A percentile compares a stretch with the other conserved stretches of the same genome.
phyloP scores from a whole-genome alignment of 2,329 filamentous ascomycete species.

The Cercospora sp. region DNA sequence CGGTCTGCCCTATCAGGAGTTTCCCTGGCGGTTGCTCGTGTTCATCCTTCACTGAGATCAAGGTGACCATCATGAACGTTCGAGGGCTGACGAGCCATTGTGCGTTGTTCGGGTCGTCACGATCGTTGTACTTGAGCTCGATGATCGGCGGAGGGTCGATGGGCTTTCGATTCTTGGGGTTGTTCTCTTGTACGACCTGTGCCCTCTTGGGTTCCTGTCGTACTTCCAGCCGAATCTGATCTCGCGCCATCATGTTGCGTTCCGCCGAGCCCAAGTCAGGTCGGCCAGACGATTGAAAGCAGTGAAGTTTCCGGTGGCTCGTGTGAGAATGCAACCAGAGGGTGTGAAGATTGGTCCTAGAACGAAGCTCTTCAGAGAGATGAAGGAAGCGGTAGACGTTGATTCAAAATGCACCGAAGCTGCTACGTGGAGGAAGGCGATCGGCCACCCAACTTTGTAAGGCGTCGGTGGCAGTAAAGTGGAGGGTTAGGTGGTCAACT shows the following conservation, averaged over 20 bases:
- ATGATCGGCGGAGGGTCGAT: constrained; percentile 86
- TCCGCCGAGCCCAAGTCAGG: constrained; percentile 37
- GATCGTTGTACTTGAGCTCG: constrained; percentile 60
- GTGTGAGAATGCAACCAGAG: constrained; percentile 16
- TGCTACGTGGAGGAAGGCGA: background rate
- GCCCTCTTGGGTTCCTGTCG: constrained; percentile 29
- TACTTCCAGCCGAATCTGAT: constrained; percentile 22
- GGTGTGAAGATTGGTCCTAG: background rate
- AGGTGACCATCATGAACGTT: constrained; percentile 61
- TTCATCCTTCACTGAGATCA: constrained; percentile 43
- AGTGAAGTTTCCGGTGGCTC: background rate
- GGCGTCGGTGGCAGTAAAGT: background rate
- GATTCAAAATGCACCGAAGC: constrained; percentile 10
- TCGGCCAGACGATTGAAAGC: constrained; percentile 12
- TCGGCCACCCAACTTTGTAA: background rate
- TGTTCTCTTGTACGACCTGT: constrained; percentile 32
- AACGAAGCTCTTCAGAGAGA: background rate
- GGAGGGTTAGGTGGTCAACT: background rate
- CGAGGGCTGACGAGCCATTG: constrained; percentile 66
- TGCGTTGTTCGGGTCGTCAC: constrained; percentile 51
- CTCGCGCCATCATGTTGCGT: constrained; percentile 46
- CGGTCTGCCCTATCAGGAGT: constrained; percentile 62
- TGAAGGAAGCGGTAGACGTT: constrained; percentile 12
- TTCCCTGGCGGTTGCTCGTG: constrained; percentile 27
- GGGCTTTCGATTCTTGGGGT: constrained; percentile 63